phyloP scores from a whole-genome alignment of 495 filamentous ascomycete genomes.

The Jackrogersella multiformis region DNA sequence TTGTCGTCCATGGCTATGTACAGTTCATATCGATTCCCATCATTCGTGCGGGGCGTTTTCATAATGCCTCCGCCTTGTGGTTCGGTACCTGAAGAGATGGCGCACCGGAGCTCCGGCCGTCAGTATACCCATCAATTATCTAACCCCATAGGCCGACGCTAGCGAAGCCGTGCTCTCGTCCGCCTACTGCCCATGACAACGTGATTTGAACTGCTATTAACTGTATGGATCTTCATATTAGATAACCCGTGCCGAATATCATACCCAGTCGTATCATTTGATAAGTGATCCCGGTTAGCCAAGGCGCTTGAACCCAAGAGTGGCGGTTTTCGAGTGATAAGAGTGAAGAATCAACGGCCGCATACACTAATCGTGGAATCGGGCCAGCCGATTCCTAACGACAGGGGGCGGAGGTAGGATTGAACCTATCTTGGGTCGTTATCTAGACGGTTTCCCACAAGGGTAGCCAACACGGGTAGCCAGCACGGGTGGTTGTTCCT shows the following conservation, averaged over 20 bases:
- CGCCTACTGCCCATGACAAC: not conserved
- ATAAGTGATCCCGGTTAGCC: slow-evolving; percentile 7
- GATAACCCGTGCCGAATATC: not conserved
- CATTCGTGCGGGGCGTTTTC: not conserved
- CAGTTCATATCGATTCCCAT: not conserved
- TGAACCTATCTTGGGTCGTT: not conserved
- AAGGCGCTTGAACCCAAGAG: not conserved
- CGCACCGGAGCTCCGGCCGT: not conserved
- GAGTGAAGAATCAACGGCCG: not conserved
- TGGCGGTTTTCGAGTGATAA: not conserved
- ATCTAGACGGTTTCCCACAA: not conserved
- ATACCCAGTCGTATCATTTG: not conserved
- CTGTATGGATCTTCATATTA: not conserved
- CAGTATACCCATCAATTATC: not conserved
- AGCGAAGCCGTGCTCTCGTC: not conserved
- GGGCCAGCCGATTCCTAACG: not conserved
- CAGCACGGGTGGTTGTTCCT: not conserved
- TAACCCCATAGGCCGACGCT: not conserved
- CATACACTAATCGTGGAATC: not conserved
- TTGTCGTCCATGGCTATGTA: not conserved
- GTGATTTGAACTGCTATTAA: not conserved
- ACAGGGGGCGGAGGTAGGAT: not conserved
- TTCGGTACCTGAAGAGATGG: not conserved
- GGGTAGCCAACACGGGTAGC: not conserved
- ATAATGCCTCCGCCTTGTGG: not conserved